These are phyloP conservation scores for Heracleum sosnowskyi DNA, from an alignment of 129 eudicot species.

Conservation along the genomic window DNA sequence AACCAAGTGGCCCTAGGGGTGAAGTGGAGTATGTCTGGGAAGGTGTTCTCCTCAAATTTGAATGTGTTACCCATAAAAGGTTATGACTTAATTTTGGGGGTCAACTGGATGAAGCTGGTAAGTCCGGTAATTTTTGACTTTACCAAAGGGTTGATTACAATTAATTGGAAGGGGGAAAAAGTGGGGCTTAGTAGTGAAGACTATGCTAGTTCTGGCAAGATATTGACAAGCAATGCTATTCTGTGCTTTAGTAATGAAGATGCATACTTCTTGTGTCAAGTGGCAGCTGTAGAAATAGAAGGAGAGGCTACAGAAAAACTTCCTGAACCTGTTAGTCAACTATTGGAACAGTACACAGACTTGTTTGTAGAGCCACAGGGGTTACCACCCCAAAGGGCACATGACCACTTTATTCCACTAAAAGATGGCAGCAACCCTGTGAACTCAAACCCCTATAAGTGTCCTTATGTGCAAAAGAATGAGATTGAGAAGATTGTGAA, in stretches of 20 bases:
- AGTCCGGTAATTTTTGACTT: not conserved
- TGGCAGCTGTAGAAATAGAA: too few relatives aligned
- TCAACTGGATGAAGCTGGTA: not conserved
- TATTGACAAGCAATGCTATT: too few relatives aligned
- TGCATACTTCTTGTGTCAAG: too few relatives aligned
- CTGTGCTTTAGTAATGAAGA: too few relatives aligned
- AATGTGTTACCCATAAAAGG: not conserved
- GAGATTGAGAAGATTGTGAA: not conserved
- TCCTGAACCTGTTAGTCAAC: rapidly evolving
- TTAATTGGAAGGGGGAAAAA: not conserved
- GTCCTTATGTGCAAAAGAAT: not conserved
- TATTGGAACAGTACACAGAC: not conserved
- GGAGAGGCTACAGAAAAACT: too few relatives aligned
- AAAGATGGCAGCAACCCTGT: not conserved
- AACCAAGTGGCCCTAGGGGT: not conserved
- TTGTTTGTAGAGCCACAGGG: not conserved
- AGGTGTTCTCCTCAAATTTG: too few relatives aligned
- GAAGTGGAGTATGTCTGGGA: not conserved
- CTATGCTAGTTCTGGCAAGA: too few relatives aligned
- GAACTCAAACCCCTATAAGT: not conserved
- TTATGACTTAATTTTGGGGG: not conserved
- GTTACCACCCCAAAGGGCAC: not conserved
- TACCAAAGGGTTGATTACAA: rapidly evolving
- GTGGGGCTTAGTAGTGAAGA: not conserved
- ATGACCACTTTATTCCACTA: not conserved